These are phyloP conservation scores for Aspergillus persii DNA, from an alignment of 2,329 filamentous ascomycete species.

Conservation along the genomic window DNA sequence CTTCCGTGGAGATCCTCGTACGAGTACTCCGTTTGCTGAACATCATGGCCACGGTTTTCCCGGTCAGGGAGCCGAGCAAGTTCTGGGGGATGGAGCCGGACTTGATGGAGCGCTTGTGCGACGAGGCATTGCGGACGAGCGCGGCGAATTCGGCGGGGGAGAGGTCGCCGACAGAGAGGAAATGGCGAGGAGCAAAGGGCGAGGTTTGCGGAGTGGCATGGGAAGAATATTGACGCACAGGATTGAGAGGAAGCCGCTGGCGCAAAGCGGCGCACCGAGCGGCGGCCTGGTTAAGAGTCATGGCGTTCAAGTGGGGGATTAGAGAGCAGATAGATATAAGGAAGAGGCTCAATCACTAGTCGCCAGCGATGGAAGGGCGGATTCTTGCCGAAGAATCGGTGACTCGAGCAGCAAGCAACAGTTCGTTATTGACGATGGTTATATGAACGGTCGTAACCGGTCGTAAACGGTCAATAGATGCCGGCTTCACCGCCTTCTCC, in stretches of 20 bases:
- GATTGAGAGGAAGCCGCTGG: conserved; percentile 4
- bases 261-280: not conserved
- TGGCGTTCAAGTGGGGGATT: not conserved
- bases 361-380: not conserved
- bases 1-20: conserved; percentile 90
- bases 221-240: conserved; percentile 8
- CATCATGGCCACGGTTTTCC: conserved; percentile 87
- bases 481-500: too few species aligned
- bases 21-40: conserved; percentile 95
- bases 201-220: conserved; percentile 43
- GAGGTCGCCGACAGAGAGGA: conserved; percentile 88
- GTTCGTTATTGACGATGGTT: not conserved
- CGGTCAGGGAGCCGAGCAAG: conserved; percentile 63
- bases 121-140: conserved; percentile 77
- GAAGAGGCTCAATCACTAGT: not conserved
- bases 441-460: too few species aligned
- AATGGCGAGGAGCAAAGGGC: conserved; percentile 70
- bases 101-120: conserved; percentile 76
- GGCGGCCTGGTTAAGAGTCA: not conserved
- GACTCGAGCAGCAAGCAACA: not conserved
- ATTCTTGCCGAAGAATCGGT: not conserved
- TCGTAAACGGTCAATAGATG: too few species aligned
- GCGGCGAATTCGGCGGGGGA: conserved; percentile 73
- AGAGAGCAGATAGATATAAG: not conserved
- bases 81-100: conserved; percentile 59